phyloP scores from a whole-genome alignment of 75 land plant species.

The Cupressus sempervirens region DNA sequence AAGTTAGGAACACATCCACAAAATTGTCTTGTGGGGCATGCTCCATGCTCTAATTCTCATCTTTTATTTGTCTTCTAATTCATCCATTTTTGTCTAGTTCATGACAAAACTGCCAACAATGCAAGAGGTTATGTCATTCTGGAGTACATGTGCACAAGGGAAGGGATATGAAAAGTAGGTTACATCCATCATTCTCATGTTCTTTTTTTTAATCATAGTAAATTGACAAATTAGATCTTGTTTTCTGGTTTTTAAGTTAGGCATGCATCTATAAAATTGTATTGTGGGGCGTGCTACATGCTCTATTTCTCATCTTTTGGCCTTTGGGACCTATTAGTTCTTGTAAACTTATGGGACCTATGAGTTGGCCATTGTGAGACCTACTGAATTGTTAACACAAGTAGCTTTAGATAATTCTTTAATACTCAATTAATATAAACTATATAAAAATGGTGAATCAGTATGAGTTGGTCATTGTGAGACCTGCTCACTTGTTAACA shows the following conservation, averaged over 20 bases:
- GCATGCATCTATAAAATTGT: not conserved
- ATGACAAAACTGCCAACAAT: constrained; percentile 72
- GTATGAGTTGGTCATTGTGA: not conserved
- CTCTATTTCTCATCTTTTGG: not conserved
- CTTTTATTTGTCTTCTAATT: not conserved
- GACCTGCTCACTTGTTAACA: not conserved
- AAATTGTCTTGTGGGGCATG: not conserved
- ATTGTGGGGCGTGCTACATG: not conserved
- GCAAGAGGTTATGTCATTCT: constrained; percentile 95
- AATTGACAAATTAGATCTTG: not conserved
- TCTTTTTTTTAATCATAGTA: not conserved
- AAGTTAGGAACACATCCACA: not conserved
- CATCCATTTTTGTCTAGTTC: constrained; percentile 77
- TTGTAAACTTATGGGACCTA: not conserved
- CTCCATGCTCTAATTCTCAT: not conserved
- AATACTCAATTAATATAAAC: too few relatives aligned
- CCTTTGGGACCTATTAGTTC: not conserved
- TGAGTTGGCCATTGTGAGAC: not conserved
- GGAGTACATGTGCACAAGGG: constrained; percentile 89
- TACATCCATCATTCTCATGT: not conserved
- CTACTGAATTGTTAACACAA: not conserved
- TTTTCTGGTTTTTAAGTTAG: not conserved
- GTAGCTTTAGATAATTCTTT: not conserved
- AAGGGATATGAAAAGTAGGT: constrained; percentile 93
- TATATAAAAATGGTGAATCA: too few relatives aligned